phyloP scores from a whole-genome alignment of 805 yeast species.

The Novakomyces olei region DNA sequence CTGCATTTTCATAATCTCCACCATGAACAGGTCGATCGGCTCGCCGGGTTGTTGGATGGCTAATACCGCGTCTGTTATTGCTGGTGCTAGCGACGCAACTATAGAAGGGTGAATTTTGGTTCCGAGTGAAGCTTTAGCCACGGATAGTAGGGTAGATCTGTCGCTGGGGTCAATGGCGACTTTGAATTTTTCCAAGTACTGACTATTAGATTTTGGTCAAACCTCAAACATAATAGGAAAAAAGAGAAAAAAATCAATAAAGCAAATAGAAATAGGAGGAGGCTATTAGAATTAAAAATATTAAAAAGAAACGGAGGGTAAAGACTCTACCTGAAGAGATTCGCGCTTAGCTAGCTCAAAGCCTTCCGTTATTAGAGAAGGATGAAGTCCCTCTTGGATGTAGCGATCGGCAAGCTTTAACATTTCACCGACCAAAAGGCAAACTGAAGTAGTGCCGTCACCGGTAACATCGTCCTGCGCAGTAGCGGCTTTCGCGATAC shows the following conservation, averaged over 20 bases:
- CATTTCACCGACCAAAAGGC: constrained; percentile 79
- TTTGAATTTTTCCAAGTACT: constrained; percentile 47
- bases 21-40: constrained; percentile 74
- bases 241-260: too few species aligned
- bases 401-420: constrained; percentile 85
- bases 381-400: constrained; percentile 85
- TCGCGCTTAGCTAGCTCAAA: constrained; percentile 74
- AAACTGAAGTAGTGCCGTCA: constrained; percentile 94
- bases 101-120: constrained; percentile 69
- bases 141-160: constrained; percentile 74
- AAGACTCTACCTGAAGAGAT: constrained; percentile 23
- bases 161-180: constrained; percentile 34
- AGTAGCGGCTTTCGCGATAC: constrained; percentile 76
- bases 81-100: constrained; percentile 66
- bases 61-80: constrained; percentile 88
- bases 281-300: constrained; percentile 6
- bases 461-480: constrained; percentile 99
- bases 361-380: constrained; percentile 83
- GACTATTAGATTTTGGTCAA: too few species aligned
- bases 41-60: constrained; percentile 35
- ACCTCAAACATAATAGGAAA: too few species aligned
- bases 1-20: constrained; percentile 97
- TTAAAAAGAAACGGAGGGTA: neutral
- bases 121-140: constrained; percentile 69
- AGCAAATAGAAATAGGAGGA: neutral